Conservation (phyloP, 1,139 yeast species). For the Debaryomyces singareniensis region DNA sequence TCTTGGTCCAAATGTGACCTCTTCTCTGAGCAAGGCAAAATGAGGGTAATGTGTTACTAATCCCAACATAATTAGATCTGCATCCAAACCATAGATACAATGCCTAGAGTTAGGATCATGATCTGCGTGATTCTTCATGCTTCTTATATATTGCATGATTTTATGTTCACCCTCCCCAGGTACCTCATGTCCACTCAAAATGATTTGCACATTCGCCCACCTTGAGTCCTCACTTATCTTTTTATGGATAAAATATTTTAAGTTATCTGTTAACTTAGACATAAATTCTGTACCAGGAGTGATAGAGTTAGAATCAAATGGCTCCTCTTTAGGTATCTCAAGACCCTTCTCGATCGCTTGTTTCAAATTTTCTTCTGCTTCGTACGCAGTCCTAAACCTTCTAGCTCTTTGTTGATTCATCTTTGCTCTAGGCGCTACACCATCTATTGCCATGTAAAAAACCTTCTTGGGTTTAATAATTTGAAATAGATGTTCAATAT, state of each 20-base stretch:
- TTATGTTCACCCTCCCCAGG: conserved; percentile 99
- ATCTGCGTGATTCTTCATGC: conserved; percentile 65
- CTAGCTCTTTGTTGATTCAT: conserved; percentile 99
- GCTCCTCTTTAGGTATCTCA: conserved; percentile 63
- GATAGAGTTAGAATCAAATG: conserved; percentile 90
- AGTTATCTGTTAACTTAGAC: conserved; percentile 79
- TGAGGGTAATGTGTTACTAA: conserved; percentile 95
- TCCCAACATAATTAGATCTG: conserved; percentile 96
- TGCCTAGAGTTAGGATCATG: conserved; percentile 87
- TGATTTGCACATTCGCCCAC: conserved; percentile 81
- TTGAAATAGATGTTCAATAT: conserved; percentile 88
- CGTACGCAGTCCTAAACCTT: conserved; percentile 91
- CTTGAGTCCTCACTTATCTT: conserved; percentile 85
- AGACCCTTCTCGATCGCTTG: conserved; percentile 60
- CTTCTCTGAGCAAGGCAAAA: conserved; percentile 90
- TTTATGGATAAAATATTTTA: conserved; percentile 86
- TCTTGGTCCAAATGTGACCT: conserved; percentile 78
- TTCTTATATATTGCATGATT: conserved; percentile 89
- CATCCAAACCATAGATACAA: conserved; percentile 96
- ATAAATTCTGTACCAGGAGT: conserved; percentile 99
- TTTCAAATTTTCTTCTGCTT: conserved; percentile 72
- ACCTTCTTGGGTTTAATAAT: conserved; percentile 81
- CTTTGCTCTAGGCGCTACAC: conserved; percentile 98
- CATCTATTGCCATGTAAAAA: conserved; percentile 97
- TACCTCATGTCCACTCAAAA: conserved; percentile 94